phyloP scores from a whole-genome alignment of 352 stramenopile species.

The Blastocystis sp. region DNA sequence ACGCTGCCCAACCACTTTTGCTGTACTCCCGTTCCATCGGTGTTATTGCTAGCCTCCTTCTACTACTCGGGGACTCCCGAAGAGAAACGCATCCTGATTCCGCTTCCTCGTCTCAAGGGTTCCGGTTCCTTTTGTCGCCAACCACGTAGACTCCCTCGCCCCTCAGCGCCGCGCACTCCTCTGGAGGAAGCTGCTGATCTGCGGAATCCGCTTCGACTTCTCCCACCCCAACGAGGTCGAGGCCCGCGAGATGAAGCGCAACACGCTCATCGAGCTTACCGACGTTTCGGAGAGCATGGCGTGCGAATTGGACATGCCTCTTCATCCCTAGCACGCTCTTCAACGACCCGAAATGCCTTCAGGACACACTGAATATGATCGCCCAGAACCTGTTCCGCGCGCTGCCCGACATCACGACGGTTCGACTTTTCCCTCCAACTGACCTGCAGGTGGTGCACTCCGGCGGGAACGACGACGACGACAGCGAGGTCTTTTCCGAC shows the following conservation, averaged over 20 bases:
- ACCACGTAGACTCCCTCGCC: slow-evolving; percentile 6
- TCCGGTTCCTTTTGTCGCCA: neutral
- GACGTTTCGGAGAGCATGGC: slow-evolving; percentile 95
- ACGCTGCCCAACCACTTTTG: slow-evolving; percentile 62
- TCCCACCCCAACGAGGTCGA: slow-evolving; percentile 61
- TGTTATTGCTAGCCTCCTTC: slow-evolving; percentile 31
- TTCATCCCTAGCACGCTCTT: slow-evolving; percentile 77
- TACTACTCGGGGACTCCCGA: slow-evolving; percentile 58
- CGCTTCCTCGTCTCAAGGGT: slow-evolving; percentile 58
- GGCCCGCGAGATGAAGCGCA: slow-evolving; percentile 88
- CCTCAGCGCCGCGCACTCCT: slow-evolving; percentile 62
- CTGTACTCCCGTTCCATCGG: neutral
- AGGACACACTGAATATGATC: slow-evolving; percentile 80
- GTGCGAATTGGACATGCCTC: slow-evolving; percentile 77
- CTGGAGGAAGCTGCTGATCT: slow-evolving; percentile 68
- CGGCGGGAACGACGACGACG: slow-evolving; percentile 96
- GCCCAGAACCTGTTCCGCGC: slow-evolving; percentile 88
- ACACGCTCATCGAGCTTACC: slow-evolving; percentile 96
- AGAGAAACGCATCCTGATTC: slow-evolving; percentile 48
- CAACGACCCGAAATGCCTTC: slow-evolving; percentile 50
- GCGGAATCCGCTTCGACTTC: slow-evolving; percentile 69
- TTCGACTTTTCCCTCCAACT: slow-evolving; percentile 74
- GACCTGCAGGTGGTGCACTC: slow-evolving; percentile 77
- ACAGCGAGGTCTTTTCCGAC: slow-evolving; percentile 94
- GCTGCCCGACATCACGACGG: slow-evolving; percentile 73